Base-by-base conservation (phyloP, 2,329 filamentous ascomycete genomes). In the Cladosporium sp. region DNA sequence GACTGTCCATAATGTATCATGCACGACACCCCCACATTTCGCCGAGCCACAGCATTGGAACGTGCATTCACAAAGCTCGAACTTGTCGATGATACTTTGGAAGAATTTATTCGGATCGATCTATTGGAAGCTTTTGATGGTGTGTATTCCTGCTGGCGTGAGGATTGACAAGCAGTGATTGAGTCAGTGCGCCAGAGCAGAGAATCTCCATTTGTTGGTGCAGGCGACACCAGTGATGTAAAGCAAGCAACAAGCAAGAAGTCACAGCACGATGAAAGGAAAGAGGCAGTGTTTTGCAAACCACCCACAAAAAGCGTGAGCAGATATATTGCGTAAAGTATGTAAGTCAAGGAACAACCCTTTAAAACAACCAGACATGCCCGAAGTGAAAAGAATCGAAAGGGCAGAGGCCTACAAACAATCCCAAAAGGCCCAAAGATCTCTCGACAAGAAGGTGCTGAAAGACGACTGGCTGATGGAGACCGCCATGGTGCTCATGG, bases 281-380 rank as follows among this genome's bases (percentile, higher is more conserved):
- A 52, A 26, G 29, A 57, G 31, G 31, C 28, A 23, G 14, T 59
- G 56, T 59, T 59, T 59, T 59, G 56, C 56, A 59, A 59, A 31
- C 46, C 23, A 23, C 35, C 28, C 33, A 26, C 31, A 40, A 44
- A 37, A 58, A 28, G 10, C 14, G 56, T 26, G 37, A 7, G 16
- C 56, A 59, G 56, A 46, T 59, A 31, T 21, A 35, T 59, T 59
- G 56, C 56, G 37, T 59, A 53, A 63, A 56, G n/a, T 63, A 63
- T 33, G n/a, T 53, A 37, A 55, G n/a, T 37, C 5, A 56, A 63
- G 37, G 61, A 14, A 56, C 61, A 63, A 63, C 61, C 61, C 61
- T 63, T 46, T 63, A 23, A 44, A 46, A 29, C 12, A 53, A 63
- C 55, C 50, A 26, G 61, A 63, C 61, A 49, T 63, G 61, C 61